Evolutionary conservation across 306 rosid genomes (phyloP).

Genomic region (Astragalus glycyphyllos): DNA sequence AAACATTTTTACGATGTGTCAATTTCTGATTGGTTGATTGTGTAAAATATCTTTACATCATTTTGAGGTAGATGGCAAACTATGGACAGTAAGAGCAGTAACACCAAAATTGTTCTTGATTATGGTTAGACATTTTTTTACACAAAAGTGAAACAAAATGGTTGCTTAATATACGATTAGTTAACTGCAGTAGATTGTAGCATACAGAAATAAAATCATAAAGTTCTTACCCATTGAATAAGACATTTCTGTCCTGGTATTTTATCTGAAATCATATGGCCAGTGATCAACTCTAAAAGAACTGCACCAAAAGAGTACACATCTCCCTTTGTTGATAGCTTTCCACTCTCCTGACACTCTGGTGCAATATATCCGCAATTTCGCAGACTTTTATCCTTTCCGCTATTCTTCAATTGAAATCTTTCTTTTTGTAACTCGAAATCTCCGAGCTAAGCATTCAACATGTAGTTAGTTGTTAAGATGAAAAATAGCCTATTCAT

Average conservation of each 20-base stretch:
- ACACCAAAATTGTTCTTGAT: background rate
- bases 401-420: conserved; percentile 30
- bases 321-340: conserved; percentile 46
- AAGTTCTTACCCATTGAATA: conserved; percentile 47
- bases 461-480: conserved; percentile 1
- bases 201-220: background rate
- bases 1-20: too few species aligned
- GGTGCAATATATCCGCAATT: conserved; percentile 47
- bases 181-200: background rate
- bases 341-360: conserved; percentile 48
- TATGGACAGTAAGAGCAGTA: background rate
- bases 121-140: background rate
- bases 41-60: too few species aligned
- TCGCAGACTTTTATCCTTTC: conserved; percentile 17
- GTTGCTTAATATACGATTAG: background rate
- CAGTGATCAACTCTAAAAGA: conserved; percentile 54
- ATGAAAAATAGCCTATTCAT: conserved; percentile 4
- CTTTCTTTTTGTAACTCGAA: conserved; percentile 45
- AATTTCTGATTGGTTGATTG: too few species aligned
- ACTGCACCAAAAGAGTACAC: conserved; percentile 54
- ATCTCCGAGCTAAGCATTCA: conserved; percentile 51
- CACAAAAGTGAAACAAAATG: conserved; percentile 3
- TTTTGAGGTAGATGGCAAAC: too few species aligned
- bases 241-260: conserved; percentile 37
- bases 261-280: conserved; percentile 39